Conservation (phyloP, 257 asterid genomes). For the Plantago ovata region DNA sequence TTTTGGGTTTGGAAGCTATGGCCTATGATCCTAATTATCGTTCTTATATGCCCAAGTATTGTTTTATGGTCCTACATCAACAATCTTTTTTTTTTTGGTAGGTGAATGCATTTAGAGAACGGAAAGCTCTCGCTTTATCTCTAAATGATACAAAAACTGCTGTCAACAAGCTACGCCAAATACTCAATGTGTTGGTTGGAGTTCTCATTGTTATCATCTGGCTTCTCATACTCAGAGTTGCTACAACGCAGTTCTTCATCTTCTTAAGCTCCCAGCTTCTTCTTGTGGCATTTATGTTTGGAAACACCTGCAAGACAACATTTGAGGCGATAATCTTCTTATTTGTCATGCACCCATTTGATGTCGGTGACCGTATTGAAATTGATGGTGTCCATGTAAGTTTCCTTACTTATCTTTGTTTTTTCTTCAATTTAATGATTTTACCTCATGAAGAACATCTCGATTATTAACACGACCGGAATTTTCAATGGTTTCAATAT, state of each 20-base stretch:
- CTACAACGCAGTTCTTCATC: conserved; percentile 44
- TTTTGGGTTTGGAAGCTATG: too few relatives aligned
- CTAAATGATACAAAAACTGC: conserved; percentile 62
- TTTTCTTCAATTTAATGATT: too few relatives aligned
- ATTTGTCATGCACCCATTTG: conserved; percentile 60
- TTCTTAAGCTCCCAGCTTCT: conserved; percentile 51
- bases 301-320: conserved; percentile 52
- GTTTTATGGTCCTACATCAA: too few relatives aligned
- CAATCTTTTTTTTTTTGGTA: conserved; percentile 9
- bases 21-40: too few relatives aligned
- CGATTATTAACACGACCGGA: too few relatives aligned
- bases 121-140: conserved; percentile 56
- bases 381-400: conserved; percentile 51
- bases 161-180: conserved; percentile 49
- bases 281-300: conserved; percentile 54
- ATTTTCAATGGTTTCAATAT: too few relatives aligned
- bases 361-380: conserved; percentile 66
- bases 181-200: conserved; percentile 47
- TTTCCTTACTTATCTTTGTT: too few relatives aligned
- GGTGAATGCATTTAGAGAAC: conserved; percentile 64
- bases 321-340: conserved; percentile 57
- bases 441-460: too few relatives aligned
- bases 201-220: conserved; percentile 36
- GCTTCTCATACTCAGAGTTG: conserved; percentile 42
- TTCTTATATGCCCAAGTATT: too few relatives aligned